Conservation (phyloP, 2,329 filamentous ascomycete species). For the Colletotrichum lentis region DNA sequence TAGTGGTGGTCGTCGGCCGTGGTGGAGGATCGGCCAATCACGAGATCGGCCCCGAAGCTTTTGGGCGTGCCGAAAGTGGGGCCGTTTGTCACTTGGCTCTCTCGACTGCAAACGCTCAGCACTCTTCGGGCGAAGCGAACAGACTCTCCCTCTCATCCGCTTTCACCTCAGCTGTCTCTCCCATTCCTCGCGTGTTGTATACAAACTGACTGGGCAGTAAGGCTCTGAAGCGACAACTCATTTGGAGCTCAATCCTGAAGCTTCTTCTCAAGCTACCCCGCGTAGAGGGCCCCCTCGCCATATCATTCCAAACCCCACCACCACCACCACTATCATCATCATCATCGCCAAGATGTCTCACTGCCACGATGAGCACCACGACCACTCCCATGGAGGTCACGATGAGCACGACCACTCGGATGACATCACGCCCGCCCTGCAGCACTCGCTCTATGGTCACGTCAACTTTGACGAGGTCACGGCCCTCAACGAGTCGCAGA, state of each 20-base stretch:
- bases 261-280: neutral
- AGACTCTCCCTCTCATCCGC: neutral
- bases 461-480: constrained; percentile 87
- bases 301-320: neutral
- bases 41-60: constrained; percentile 11
- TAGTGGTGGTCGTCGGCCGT: neutral
- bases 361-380: constrained; percentile 61
- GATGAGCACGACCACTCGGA: constrained; percentile 86
- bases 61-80: constrained; percentile 3
- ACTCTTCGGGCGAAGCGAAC: neutral
- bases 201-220: neutral
- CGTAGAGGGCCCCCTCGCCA: neutral
- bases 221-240: no score
- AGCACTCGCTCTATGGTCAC: constrained; percentile 89
- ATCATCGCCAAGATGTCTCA: constrained; percentile 49
- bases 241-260: neutral
- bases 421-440: constrained; percentile 89
- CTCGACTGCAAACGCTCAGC: neutral
- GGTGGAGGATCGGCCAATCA: constrained; percentile 19
- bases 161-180: neutral
- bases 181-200: neutral
- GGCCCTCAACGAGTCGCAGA: constrained; percentile 81
- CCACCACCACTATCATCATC: neutral
- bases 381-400: constrained; percentile 60
- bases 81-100: constrained; percentile 9